Base-by-base conservation (phyloP, 495 filamentous ascomycete species). In the Rostrohypoxylon terebratum region DNA sequence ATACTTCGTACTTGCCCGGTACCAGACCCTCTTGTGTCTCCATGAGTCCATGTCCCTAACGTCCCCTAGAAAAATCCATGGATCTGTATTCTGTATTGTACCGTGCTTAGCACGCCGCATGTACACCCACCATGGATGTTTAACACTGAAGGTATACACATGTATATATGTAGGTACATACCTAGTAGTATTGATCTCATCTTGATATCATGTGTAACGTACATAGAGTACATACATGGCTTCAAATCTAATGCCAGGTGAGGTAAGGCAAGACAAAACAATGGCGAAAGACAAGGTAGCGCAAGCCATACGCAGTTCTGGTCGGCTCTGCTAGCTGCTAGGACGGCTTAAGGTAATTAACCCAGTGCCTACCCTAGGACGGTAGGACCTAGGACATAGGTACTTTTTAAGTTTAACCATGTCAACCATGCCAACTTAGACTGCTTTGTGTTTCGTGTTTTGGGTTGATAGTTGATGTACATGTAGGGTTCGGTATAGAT, bases 221-320 rank as follows among this genome's bases (percentile, higher is more conserved):
- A 45, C 42, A 50, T 53, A n/a, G 8, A 62, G 28, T 28, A 28
- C 28, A 28, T 28, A 5, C 28, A 3, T 28, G 28, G 59, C 63
- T 72, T 40, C 38, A 58, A 63, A 50, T 67, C 63, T 54, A 64
- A 62, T 65, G 66, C 57, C 21, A 69, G 71, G 66, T 66, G 62
- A 69, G 71, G 66, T 66, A 69, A 69, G 66, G 71, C 66, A 69
- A 63, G 45, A 68, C 33, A 70, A 64, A 34, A 73, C 42, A 42
- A 42, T n/a, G 38, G n/a, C 38, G 4, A 14, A 14, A 42, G 28
- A 28, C 28, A 69, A 64, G 59, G 64, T 55, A 68, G 65, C 64
- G 70, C 60, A 73, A 68, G 59, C 55, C 62, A 59, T 44, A 74
- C 66, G 53, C 20, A 28, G 20, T n/a, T 55, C 6, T 28, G 28